Base-by-base conservation (phyloP, 345 rosid species). In the Moricandia moricandioides region DNA sequence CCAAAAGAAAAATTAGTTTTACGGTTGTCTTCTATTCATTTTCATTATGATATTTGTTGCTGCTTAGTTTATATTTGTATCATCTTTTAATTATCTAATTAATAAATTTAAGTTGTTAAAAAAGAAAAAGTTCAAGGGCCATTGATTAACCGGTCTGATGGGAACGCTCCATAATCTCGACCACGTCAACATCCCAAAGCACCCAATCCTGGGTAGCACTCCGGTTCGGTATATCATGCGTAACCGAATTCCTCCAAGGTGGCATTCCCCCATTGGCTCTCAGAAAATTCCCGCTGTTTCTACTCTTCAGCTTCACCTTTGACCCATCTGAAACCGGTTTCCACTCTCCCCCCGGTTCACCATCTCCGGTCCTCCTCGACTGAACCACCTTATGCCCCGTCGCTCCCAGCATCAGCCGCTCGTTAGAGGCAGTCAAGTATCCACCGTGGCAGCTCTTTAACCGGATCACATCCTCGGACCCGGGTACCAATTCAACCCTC, bases 211-310 rank as follows among this genome's bases (percentile, higher is more conserved):
- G 89, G 1, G 91, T 85, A 9, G 81, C 72, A 47, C 81, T 81
- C 82, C 88, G 79, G 11, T 84, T 73, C 8, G 97, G 89, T 29
- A 80, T 69, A 72, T 86, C 96, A 69, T 93, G 98, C 1, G 92
- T 91, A n/a, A 93, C 84, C 3, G 93, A 80, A 81, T 91, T 86
- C 71, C 92, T 84, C 97, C 97, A 85, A 3, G 97, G 97, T 37
- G 96, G 96, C 67, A 85, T 7, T 24, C 93, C 86, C 1, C 91
- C 86, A 62, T 92, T 90, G 27, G 93, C 97, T 67, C 96, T 82
- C 81, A 93, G 49, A 75, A 83, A 91, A 47, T 81, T 69, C 68
- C 81, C 81, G 12, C 96, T 96, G 70, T 83, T 78, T 13, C 89
- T 75, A 0, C 96, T 86, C 84, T 74, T 85, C 45, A 92, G 79